phyloP scores from a whole-genome alignment of 2,329 filamentous ascomycete genomes.

The Monosporascus ibericus region DNA sequence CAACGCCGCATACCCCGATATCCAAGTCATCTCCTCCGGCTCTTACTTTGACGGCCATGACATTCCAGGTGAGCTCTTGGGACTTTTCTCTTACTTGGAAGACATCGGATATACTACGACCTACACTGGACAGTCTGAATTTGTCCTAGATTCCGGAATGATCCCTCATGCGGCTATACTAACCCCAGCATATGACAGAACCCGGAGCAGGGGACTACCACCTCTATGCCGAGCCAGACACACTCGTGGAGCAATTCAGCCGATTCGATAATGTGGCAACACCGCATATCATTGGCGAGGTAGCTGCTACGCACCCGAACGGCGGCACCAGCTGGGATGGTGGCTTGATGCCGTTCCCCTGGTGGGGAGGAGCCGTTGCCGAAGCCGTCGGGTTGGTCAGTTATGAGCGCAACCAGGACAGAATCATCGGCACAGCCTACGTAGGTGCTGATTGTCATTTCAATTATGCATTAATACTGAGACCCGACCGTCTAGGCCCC shows the following conservation, averaged over 20 bases:
- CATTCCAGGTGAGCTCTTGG: slow-evolving; percentile 27
- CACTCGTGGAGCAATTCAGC: slow-evolving; percentile 42
- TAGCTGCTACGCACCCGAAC: slow-evolving; percentile 45
- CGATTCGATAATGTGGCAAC: slow-evolving; percentile 44
- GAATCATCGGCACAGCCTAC: slow-evolving; percentile 48
- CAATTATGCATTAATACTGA: too few relatives aligned
- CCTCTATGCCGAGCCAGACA: slow-evolving; percentile 44
- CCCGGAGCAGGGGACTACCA: slow-evolving; percentile 44
- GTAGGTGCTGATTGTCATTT: slow-evolving; percentile 14
- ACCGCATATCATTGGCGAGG: slow-evolving; percentile 35
- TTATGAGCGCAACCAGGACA: slow-evolving; percentile 58
- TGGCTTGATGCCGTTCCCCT: slow-evolving; percentile 40
- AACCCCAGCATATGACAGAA: slow-evolving; percentile 6
- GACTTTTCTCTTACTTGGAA: neutral
- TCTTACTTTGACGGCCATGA: slow-evolving; percentile 36
- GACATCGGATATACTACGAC: too few relatives aligned
- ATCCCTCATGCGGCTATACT: neutral
- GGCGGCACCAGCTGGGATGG: slow-evolving; percentile 42
- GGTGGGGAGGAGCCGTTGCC: slow-evolving; percentile 55
- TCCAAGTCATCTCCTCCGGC: slow-evolving; percentile 48
- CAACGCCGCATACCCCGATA: slow-evolving; percentile 47
- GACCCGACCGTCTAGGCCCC: slow-evolving; percentile 27
- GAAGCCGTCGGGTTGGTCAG: slow-evolving; percentile 62
- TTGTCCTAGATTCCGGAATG: too few relatives aligned
- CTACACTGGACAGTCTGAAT: too few relatives aligned